Evolutionary conservation across 768 basidiomycete genomes (phyloP).

Genomic region (Rhizopogon sp.): DNA sequence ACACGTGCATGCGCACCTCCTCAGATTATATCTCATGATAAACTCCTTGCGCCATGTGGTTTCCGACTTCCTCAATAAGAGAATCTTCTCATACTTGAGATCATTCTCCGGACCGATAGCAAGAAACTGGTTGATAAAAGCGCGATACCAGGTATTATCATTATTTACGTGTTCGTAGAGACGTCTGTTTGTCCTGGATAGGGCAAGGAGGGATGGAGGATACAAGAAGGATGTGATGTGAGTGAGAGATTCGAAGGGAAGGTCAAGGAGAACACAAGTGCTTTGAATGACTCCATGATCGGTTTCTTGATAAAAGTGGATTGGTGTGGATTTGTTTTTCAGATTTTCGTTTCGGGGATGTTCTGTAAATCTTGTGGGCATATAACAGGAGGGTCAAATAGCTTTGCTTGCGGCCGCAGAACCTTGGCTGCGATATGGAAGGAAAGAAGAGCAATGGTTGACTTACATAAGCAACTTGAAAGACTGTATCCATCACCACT

Average conservation of each 20-base stretch:
- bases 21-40: slow-evolving; percentile 48
- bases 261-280: slow-evolving; percentile 37
- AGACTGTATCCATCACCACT: no score
- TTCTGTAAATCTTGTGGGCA: slow-evolving; percentile 55
- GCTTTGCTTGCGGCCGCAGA: slow-evolving; percentile 18
- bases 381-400: slow-evolving; percentile 41
- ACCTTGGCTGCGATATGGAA: slow-evolving; percentile 16
- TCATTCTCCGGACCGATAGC: slow-evolving; percentile 62
- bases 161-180: slow-evolving; percentile 65
- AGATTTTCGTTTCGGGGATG: slow-evolving; percentile 32
- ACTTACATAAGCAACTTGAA: not conserved
- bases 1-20: slow-evolving; percentile 37
- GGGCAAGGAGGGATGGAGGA: slow-evolving; percentile 54
- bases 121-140: slow-evolving; percentile 65
- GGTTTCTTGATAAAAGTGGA: slow-evolving; percentile 19
- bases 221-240: slow-evolving; percentile 71
- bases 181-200: slow-evolving; percentile 46
- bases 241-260: slow-evolving; percentile 71
- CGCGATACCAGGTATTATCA: slow-evolving; percentile 77
- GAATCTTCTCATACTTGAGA: slow-evolving; percentile 36
- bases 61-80: slow-evolving; percentile 53
- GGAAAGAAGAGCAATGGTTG: not conserved
- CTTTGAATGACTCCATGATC: slow-evolving; percentile 47
- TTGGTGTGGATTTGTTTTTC: slow-evolving; percentile 24
- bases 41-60: slow-evolving; percentile 70